Conservation (phyloP, 2,329 filamentous ascomycete genomes). For the Malbranchea zuffiana region DNA sequence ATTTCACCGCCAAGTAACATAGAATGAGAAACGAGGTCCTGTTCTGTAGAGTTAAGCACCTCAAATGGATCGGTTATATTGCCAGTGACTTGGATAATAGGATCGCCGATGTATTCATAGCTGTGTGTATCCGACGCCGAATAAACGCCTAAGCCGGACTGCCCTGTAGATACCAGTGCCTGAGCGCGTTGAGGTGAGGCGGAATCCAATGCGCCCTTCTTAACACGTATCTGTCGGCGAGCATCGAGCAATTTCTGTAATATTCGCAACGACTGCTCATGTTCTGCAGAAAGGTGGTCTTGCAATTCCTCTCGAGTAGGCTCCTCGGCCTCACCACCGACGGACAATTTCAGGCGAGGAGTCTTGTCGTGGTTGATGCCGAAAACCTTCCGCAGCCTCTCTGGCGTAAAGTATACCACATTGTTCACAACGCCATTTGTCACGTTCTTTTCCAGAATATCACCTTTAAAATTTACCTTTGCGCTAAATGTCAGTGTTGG, state of each 20-base stretch:
- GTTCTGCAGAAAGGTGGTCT: constrained; percentile 23
- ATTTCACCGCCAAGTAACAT: constrained; percentile 48
- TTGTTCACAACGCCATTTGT: constrained; percentile 45
- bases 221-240: constrained; percentile 26
- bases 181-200: constrained; percentile 11
- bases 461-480: constrained; percentile 41
- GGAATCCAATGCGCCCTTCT: constrained; percentile 33
- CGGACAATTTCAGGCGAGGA: constrained; percentile 18
- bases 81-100: constrained; percentile 29
- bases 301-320: constrained; percentile 18
- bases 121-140: constrained; percentile 17
- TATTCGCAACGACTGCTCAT: constrained; percentile 26
- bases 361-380: constrained; percentile 18
- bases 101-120: constrained; percentile 33
- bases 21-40: constrained; percentile 34
- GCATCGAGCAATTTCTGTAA: constrained; percentile 31
- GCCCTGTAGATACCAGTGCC: constrained; percentile 20
- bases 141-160: constrained; percentile 19
- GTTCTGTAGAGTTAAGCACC: constrained; percentile 28
- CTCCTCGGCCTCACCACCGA: constrained; percentile 24
- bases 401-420: constrained; percentile 43
- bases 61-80: constrained; percentile 27
- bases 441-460: constrained; percentile 45
- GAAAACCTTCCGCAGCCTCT: constrained; percentile 30
- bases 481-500: constrained; percentile 52